Base-by-base conservation (phyloP, 2,329 filamentous ascomycete species). In the Cercospora berteroae region DNA sequence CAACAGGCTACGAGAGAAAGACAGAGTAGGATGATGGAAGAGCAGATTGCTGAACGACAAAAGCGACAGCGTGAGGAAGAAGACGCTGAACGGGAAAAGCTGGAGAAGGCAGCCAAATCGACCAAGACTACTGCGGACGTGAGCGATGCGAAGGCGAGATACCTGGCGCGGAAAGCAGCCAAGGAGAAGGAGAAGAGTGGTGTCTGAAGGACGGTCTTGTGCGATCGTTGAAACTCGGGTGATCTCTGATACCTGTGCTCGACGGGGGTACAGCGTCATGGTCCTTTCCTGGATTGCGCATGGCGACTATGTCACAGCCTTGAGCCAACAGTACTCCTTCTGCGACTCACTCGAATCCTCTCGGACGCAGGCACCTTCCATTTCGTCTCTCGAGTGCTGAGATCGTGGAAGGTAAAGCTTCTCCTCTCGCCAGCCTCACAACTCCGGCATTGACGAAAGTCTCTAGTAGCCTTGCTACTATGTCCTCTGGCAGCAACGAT, bases 81-180 rank as follows among this genome's bases (percentile, higher is more conserved):
- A 68, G 90, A 90, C 58, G 87, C 89, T 66, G 88, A 91, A 74
- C 85, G 87, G 72, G 81, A 81, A 70, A 84, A 86, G 76, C 75
- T 89, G 20, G 89, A 92, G 79, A 84, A 88, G 66, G 86, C 86
- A 16, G 82, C 87, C 39, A 95, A 94, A 85, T 91, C 89, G 72
- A 85, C 87, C 74, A 95, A 95, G 85, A 94, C 91, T 0, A 87
- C 89, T 59, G 82, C 83, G 18, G 91, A 94, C 60, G 90, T 94
- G 69, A 89, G 86, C 74, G 90, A 90, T 74, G 92, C 92, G 1
- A 91, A 88, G 78, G 92, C 94, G 80, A 84, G 92, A 72, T 95
- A 94, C 78, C 82, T 95, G 64, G 90, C 90, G 64, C 84, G 92
- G 76, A 94, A 94, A 81, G 84, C 83, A 74, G 90, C 91, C 66